Evolutionary conservation across 164 flowering plant species (phyloP), one percentile per base, ranked within the genome.

Genomic region (Platanus orientalis): DNA sequence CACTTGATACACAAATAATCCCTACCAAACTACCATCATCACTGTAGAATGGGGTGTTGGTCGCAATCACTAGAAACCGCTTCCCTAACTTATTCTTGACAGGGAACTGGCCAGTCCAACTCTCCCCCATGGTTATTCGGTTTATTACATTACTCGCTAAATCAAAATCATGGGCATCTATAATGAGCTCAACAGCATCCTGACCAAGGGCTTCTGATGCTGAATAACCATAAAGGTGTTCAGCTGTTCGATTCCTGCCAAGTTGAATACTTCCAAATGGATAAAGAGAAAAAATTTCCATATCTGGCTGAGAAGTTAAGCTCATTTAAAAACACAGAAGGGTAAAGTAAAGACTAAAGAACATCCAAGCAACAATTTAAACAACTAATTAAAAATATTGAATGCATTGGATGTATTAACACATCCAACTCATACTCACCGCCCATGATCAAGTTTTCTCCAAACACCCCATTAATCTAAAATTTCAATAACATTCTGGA

Each of bases 61-160:
- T 85, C 0, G 76, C 81, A 49, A 81, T 56, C n/a, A 73, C 83
- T 24, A 65, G 13, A 62, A 90, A 81, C 68, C 77, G 79, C 44
- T 83, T 79, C 54, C 96, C 97, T 50, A 24, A 63, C 74, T 87
- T 95, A 62, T 80, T 83, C 72, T 78, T 88, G 2, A 83, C 88
- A 2, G 97, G 97, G 57, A 88, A 80, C 64, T 81, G 80, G 49
- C 99, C 99, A 0, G 91, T 81, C 97, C 97, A 95, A 57, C 76
- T 79, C 77, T 90, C 90, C 26, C 97, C 97, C 78, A 61, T 65
- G 7, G 27, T 61, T 30, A 79, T 80, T 23, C 84, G 86, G 24
- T 67, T 62, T 4, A 86, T 48, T 39, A 95, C 85, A 65, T 79
- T 67, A 40, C 48, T 72, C 14, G 82, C 92, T 23, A 74, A 29